phyloP scores from a whole-genome alignment of 805 yeast genomes.

The Lachancea dasiensis region DNA sequence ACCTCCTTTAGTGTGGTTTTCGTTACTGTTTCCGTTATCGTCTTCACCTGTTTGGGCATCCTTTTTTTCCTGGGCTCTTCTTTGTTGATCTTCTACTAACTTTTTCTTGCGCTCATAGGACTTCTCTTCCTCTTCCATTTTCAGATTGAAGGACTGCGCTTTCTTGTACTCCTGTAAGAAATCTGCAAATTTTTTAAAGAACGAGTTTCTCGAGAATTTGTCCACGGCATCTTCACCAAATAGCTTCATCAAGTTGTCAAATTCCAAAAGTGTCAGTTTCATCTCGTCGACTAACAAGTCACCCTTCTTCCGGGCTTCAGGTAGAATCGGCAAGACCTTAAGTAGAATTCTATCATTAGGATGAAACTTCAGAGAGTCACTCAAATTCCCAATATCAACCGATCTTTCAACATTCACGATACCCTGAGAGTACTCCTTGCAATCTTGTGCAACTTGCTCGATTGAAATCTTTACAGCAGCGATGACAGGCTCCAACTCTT shows the following conservation, averaged over 20 bases:
- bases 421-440: slow-evolving; percentile 53
- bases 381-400: slow-evolving; percentile 74
- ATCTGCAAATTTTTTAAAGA: slow-evolving; percentile 73
- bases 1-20: slow-evolving; percentile 10
- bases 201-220: slow-evolving; percentile 54
- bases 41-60: slow-evolving; percentile 9
- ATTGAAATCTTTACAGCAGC: slow-evolving; percentile 67
- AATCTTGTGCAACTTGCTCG: slow-evolving; percentile 74
- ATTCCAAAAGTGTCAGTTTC: slow-evolving; percentile 55
- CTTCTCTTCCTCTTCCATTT: slow-evolving; percentile 75
- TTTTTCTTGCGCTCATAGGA: slow-evolving; percentile 71
- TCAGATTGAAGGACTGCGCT: slow-evolving; percentile 73
- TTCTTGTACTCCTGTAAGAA: slow-evolving; percentile 74
- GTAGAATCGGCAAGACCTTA: slow-evolving; percentile 58
- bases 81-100: slow-evolving; percentile 36
- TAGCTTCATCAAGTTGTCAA: slow-evolving; percentile 64
- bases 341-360: slow-evolving; percentile 71
- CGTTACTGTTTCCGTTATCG: slow-evolving; percentile 14
- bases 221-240: slow-evolving; percentile 90
- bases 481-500: slow-evolving; percentile 56
- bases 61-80: slow-evolving; percentile 17
- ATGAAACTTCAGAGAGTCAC: slow-evolving; percentile 66
- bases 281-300: slow-evolving; percentile 59
- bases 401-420: slow-evolving; percentile 70
- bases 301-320: slow-evolving; percentile 68